These are phyloP conservation scores for Chytridium lagenaria DNA, from an alignment of 371 early-diverging fungal genomes.

Conservation along the genomic window DNA sequence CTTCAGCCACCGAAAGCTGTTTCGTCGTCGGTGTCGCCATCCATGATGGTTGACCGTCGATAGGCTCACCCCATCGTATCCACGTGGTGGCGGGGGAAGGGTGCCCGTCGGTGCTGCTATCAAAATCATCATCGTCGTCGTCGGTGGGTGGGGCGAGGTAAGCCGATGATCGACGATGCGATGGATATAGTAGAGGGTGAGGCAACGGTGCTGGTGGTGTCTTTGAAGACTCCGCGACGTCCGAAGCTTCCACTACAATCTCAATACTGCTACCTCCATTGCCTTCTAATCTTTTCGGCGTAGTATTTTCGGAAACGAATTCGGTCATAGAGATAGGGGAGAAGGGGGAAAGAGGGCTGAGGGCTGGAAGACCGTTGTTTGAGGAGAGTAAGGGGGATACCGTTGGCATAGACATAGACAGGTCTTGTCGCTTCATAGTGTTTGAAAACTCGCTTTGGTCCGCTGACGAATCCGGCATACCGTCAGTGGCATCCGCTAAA, in stretches of 20 bases:
- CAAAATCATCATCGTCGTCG: constrained; percentile 8
- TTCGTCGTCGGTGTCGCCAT: background rate
- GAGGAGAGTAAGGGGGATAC: too few species aligned
- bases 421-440: background rate
- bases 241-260: background rate
- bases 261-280: background rate
- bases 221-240: background rate
- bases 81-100: constrained; percentile 10
- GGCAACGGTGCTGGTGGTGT: background rate
- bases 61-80: constrained; percentile 14
- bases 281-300: background rate
- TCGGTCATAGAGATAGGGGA: background rate
- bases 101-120: background rate
- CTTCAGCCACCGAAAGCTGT: background rate
- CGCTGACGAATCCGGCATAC: background rate
- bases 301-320: background rate
- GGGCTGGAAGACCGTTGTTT: background rate
- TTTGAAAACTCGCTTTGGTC: background rate
- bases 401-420: background rate
- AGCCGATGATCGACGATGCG: background rate
- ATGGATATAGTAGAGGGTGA: background rate
- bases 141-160: background rate
- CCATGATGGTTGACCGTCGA: constrained; percentile 14
- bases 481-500: background rate
- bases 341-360: constrained; percentile 13